Conservation (phyloP, 352 stramenopile species). For the Pythium apleroticum region DNA sequence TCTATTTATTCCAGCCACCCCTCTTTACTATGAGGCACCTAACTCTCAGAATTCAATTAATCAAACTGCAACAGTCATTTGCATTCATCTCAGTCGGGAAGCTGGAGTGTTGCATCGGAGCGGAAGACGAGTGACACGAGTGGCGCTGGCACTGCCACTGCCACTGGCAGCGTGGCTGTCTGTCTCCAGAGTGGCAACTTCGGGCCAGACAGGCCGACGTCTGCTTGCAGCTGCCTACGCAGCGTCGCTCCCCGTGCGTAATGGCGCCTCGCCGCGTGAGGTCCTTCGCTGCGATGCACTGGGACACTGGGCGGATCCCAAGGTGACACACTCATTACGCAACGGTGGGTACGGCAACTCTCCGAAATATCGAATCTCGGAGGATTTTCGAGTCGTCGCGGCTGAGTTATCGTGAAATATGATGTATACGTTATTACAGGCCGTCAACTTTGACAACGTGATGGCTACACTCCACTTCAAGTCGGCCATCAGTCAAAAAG, state of each 20-base stretch:
- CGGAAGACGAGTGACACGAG: not conserved
- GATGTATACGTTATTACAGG: not conserved
- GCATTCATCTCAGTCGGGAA: no score
- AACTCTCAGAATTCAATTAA: slow-evolving; percentile 2
- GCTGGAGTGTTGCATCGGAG: no score
- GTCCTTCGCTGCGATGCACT: no score
- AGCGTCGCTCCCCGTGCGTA: no score
- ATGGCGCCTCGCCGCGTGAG: no score
- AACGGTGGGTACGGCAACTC: not conserved
- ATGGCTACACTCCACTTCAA: slow-evolving; percentile 4
- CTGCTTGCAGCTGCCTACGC: no score
- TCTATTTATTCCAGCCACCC: slow-evolving; percentile 1
- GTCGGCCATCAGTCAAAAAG: not conserved
- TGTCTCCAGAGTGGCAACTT: no score
- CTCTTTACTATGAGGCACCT: not conserved
- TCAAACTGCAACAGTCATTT: not conserved
- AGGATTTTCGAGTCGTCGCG: not conserved
- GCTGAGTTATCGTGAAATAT: not conserved
- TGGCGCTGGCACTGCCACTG: no score
- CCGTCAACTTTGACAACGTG: not conserved
- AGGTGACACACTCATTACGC: slow-evolving; percentile 3
- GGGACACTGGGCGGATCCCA: not conserved
- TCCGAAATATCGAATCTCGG: not conserved
- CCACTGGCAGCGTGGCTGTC: no score
- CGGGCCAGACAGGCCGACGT: no score